Percentiles rank a stretch among this genome's conserved stretches.
Evolutionary conservation across 768 basidiomycete genomes (phyloP).

Genomic region (Auricularia sp.): DNA sequence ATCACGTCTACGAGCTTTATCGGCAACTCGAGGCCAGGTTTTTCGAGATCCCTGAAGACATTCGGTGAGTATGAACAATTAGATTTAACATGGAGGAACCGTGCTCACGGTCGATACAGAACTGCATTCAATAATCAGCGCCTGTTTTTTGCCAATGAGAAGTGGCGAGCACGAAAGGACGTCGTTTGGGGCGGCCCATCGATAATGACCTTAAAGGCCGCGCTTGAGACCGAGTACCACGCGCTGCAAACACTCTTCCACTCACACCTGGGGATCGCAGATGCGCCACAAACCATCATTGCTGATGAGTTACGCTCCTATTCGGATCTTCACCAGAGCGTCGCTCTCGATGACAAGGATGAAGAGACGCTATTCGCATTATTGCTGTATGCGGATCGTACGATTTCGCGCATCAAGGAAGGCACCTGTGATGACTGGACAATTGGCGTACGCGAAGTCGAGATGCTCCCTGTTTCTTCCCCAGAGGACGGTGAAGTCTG

Average conservation of each 20-base stretch:
- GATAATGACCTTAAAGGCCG: conserved; percentile 12
- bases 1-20: conserved; percentile 9
- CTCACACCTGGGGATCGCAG: conserved; percentile 6
- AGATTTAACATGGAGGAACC: conserved; percentile 4
- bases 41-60: conserved; percentile 10
- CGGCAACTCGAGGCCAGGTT: conserved; percentile 13
- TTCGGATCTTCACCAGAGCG: background rate
- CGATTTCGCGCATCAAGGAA: background rate
- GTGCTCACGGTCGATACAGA: conserved; percentile 7
- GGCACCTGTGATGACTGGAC: background rate
- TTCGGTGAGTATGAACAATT: conserved; percentile 11
- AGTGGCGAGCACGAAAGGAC: background rate
- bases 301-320: conserved; percentile 10
- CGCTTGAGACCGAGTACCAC: conserved; percentile 8
- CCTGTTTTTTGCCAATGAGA: background rate
- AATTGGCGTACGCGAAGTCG: background rate
- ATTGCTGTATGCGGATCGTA: background rate
- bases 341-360: background rate
- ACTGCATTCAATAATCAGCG: background rate
- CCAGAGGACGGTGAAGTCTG: background rate
- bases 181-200: conserved; percentile 14
- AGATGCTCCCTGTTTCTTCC: background rate
- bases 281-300: conserved; percentile 10
- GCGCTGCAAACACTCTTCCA: conserved; percentile 11
- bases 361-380: background rate